These are phyloP conservation scores for Climacium dendroides DNA, from an alignment of 225 moss, liverwort and hornwort species.

Conservation along the genomic window DNA sequence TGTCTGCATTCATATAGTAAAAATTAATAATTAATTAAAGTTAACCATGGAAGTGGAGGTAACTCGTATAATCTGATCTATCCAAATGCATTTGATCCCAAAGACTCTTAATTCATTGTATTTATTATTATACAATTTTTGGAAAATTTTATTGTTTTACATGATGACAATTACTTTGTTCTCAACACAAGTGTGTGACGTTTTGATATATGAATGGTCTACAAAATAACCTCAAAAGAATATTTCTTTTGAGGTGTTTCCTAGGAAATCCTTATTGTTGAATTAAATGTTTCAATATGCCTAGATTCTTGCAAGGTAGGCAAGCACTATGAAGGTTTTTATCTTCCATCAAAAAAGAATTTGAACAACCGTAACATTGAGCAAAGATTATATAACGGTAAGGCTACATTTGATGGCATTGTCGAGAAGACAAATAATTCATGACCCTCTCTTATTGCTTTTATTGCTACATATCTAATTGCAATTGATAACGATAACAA, in stretches of 20 bases:
- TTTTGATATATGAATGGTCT: background rate
- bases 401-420: background rate
- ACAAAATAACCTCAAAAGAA: fast-evolving
- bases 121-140: background rate
- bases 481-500: too few relatives aligned
- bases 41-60: fast-evolving
- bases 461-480: too few relatives aligned
- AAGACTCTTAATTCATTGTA: background rate
- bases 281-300: background rate
- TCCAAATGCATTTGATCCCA: fast-evolving
- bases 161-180: background rate
- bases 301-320: fast-evolving
- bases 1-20: slow-evolving; percentile 11
- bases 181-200: background rate
- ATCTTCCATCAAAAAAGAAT: background rate
- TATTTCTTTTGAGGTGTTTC: background rate
- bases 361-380: background rate
- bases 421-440: fast-evolving
- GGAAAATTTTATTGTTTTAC: background rate
- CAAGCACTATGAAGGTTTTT: background rate
- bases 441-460: too few relatives aligned
- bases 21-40: background rate
- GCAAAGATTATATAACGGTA: background rate
- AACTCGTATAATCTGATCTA: background rate
- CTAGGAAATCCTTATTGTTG: background rate